Conservation (phyloP, 176 grass and related monocot genomes). For the Ananas comosus region DNA sequence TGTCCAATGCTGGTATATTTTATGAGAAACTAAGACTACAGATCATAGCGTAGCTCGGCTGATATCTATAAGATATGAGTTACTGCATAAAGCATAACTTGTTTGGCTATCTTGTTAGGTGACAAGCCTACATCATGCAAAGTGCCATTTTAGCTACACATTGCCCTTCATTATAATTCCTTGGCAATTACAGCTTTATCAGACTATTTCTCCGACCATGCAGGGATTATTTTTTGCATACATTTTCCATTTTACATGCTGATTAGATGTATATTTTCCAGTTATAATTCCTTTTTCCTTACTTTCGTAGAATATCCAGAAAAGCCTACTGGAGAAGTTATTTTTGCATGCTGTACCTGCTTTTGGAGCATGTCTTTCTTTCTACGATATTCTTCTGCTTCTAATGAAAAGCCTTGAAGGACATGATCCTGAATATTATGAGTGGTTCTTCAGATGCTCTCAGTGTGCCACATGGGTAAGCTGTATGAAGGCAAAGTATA, state of each 20-base stretch:
- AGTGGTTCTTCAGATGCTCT: conserved; percentile 41
- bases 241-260: not conserved
- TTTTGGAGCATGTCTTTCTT: conserved; percentile 48
- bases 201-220: not conserved
- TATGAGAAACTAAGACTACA: too few relatives aligned
- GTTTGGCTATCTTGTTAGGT: too few relatives aligned
- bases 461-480: conserved; percentile 77
- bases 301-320: conserved; percentile 27
- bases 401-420: conserved; percentile 31
- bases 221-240: conserved; percentile 1
- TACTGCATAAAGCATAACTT: too few relatives aligned
- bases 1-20: too few relatives aligned
- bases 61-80: too few relatives aligned
- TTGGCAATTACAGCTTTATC: too few relatives aligned
- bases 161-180: too few relatives aligned
- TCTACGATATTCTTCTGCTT: conserved; percentile 34
- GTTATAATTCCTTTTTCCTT: not conserved
- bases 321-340: conserved; percentile 30
- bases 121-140: too few relatives aligned
- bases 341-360: conserved; percentile 47
- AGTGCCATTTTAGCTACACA: too few relatives aligned
- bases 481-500: conserved; percentile 2
- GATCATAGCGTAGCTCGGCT: too few relatives aligned
- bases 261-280: not conserved
- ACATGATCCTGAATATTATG: conserved; percentile 28